phyloP scores from a whole-genome alignment of 768 basidiomycete genomes.

The Tylopilus balloui region DNA sequence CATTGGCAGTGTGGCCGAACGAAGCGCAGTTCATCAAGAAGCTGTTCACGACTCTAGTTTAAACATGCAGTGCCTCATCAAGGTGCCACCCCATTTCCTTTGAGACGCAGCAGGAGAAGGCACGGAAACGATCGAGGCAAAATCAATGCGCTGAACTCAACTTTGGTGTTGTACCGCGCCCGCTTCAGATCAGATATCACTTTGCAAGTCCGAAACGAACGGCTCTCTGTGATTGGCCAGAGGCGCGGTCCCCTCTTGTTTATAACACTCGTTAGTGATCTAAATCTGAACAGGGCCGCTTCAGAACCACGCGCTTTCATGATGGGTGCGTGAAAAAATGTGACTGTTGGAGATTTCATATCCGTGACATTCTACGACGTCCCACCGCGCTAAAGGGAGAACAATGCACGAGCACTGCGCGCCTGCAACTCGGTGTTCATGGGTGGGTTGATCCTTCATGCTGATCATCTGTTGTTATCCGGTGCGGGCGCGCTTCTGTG shows the following conservation, averaged over 20 bases:
- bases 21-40: slow-evolving; percentile 7
- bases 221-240: background rate
- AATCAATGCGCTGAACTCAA: slow-evolving; percentile 1
- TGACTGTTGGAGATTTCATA: too few relatives aligned
- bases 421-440: background rate
- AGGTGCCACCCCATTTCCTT: too few relatives aligned
- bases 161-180: background rate
- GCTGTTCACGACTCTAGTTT: background rate
- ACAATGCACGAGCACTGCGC: background rate
- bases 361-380: background rate
- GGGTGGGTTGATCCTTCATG: background rate
- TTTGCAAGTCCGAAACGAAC: background rate
- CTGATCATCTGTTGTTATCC: background rate
- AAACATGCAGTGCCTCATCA: background rate
- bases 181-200: background rate
- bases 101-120: background rate
- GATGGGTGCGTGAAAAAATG: background rate
- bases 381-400: background rate
- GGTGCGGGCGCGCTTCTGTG: background rate
- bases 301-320: background rate
- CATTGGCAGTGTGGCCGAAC: background rate
- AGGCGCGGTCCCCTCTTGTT: background rate
- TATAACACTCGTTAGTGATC: background rate
- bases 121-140: background rate
- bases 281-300: background rate